phyloP scores from a whole-genome alignment of 192 early-diverging fungal species.

The Linnemannia zychae region DNA sequence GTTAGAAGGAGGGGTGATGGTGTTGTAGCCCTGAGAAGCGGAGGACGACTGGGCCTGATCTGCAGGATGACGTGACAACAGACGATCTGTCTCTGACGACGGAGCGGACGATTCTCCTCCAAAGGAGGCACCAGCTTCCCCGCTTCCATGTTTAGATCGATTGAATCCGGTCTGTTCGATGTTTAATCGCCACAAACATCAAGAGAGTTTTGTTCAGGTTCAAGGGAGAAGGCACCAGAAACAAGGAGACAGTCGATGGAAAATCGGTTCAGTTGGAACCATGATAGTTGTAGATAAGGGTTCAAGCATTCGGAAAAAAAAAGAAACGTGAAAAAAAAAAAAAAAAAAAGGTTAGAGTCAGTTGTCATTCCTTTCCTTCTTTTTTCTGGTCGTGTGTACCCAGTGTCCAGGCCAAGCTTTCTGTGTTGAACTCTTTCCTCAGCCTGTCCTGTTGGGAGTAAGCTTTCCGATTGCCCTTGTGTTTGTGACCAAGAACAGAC shows the following conservation, averaged over 20 bases:
- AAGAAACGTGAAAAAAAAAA: background rate
- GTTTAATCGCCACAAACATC: background rate
- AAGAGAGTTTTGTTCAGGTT: background rate
- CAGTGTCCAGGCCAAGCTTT: background rate
- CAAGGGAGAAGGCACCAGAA: background rate
- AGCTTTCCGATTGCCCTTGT: background rate
- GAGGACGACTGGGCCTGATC: background rate
- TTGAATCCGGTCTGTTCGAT: background rate
- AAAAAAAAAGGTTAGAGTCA: constrained; percentile 1
- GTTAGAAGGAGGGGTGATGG: constrained; percentile 13
- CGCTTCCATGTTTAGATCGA: background rate
- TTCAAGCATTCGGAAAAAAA: background rate
- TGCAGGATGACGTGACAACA: constrained; percentile 26
- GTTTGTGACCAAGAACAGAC: constrained; percentile 7
- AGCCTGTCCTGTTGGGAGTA: background rate
- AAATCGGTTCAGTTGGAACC: background rate
- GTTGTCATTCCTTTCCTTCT: background rate
- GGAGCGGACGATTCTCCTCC: constrained; percentile 2
- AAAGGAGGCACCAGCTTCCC: constrained; percentile 5
- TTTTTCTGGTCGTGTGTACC: too few relatives aligned
- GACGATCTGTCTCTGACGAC: constrained; percentile 25
- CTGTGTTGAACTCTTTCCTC: background rate
- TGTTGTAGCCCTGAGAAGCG: constrained; percentile 21
- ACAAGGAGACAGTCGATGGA: background rate
- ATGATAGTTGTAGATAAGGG: constrained; percentile 7